Percentiles rank a stretch among this genome's conserved stretches.
Evolutionary conservation across 2,329 filamentous ascomycete species (phyloP).

Genomic region (Colletotrichum paranaense): DNA sequence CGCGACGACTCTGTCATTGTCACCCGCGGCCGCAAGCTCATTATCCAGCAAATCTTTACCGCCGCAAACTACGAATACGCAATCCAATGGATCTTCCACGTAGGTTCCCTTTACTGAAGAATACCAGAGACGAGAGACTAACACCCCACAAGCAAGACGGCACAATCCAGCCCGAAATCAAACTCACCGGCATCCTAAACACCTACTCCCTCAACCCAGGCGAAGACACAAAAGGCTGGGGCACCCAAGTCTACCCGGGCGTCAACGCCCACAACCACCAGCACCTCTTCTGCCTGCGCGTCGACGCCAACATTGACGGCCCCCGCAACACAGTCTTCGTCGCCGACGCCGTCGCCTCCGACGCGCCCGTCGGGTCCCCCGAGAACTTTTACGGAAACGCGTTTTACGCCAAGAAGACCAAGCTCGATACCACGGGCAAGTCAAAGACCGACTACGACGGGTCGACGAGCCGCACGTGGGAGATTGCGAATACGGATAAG

Average conservation of each 20-base stretch:
- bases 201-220: slow-evolving; percentile 85
- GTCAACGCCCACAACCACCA: slow-evolving; percentile 98
- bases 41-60: slow-evolving; percentile 93
- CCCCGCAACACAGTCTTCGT: slow-evolving; percentile 87
- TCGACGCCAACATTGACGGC: slow-evolving; percentile 90
- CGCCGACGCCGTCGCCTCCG: slow-evolving; percentile 77
- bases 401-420: slow-evolving; percentile 87
- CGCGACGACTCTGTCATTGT: slow-evolving; percentile 88
- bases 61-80: slow-evolving; percentile 95
- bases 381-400: slow-evolving; percentile 93
- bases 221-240: slow-evolving; percentile 88
- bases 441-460: slow-evolving; percentile 85
- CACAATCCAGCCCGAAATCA: slow-evolving; percentile 90
- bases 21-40: slow-evolving; percentile 85
- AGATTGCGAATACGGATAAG: slow-evolving; percentile 86
- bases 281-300: slow-evolving; percentile 90
- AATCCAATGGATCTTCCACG: slow-evolving; percentile 82
- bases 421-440: slow-evolving; percentile 76
- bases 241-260: slow-evolving; percentile 88
- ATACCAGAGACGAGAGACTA: slow-evolving; percentile 8
- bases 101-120: slow-evolving; percentile 33
- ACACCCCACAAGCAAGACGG: slow-evolving; percentile 74
- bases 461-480: slow-evolving; percentile 84
- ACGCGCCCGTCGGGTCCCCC: slow-evolving; percentile 80
- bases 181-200: slow-evolving; percentile 92